Base-by-base conservation (phyloP, 1,284 basidiomycete species). In the Puccinia brachypodii region DNA sequence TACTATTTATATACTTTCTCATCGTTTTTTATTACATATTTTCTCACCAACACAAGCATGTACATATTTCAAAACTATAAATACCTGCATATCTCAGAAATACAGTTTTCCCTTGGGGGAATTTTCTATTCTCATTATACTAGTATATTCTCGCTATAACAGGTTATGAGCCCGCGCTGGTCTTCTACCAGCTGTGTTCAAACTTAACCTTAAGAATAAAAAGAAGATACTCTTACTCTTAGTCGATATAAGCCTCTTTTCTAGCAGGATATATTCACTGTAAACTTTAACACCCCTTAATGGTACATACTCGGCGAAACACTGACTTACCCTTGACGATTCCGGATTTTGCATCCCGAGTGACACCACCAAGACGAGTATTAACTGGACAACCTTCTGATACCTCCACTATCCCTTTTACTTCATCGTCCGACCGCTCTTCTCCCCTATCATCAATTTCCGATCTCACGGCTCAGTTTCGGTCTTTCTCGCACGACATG, bases 111-210 rank as follows among this genome's bases (percentile, higher is more conserved):
- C n/a, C n/a, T n/a, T n/a, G n/a, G n/a, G n/a, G n/a, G n/a, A n/a
- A n/a, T n/a, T n/a, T n/a, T n/a, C n/a, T n/a, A n/a, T n/a, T n/a
- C n/a, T n/a, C n/a, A n/a, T n/a, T n/a, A n/a, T n/a, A n/a, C n/a
- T n/a, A n/a, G n/a, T n/a, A n/a, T n/a, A n/a, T n/a, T n/a, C 50
- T 53, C 50, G 50, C 50, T 53, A 53, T 53, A 53, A 53, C 50
- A 53, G 50, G 50, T 53, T 53, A 53, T 53, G 50, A 53, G 50
- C 50, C 50, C n/a, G 50, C 16, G 50, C 50, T 53, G 50, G 50
- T 53, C 50, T 53, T 53, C 50, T 53, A 53, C 50, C 50, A 53
- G 50, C 50, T 53, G 50, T 53, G 16, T 7, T 53, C 16, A 53
- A 53, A 19, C 7, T 3, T 53, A 22, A 53, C 14, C n/a, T n/a